Percentiles rank a stretch among this genome's conserved stretches.
Conservation (phyloP, 2,329 filamentous ascomycete species). For the Phaeosphaeria sp. region DNA sequence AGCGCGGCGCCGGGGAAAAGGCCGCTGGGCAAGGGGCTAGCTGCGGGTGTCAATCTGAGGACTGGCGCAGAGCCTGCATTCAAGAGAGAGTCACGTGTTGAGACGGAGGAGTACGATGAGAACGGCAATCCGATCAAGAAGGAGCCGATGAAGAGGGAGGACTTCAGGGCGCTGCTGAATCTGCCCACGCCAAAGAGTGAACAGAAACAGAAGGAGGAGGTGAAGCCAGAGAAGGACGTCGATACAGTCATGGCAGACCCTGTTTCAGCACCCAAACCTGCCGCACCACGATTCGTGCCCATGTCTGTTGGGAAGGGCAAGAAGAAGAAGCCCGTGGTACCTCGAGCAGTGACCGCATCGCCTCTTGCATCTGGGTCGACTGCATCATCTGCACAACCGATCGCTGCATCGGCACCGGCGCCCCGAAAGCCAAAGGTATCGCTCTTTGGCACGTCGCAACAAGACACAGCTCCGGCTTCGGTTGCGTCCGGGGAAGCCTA, state of each 20-base stretch:
- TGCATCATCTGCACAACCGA: constrained; percentile 9
- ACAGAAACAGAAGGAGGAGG: constrained; percentile 48
- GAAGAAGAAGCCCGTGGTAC: constrained; percentile 46
- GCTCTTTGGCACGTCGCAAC: constrained; percentile 69
- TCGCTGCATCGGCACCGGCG: constrained; percentile 26
- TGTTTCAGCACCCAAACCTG: constrained; percentile 68
- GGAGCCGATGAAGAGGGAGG: constrained; percentile 38
- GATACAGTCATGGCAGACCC: constrained; percentile 56
- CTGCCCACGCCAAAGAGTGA: constrained; percentile 42
- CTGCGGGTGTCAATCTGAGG: constrained; percentile 74
- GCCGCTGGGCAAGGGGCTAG: constrained; percentile 49
- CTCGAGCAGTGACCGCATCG: constrained; percentile 12
- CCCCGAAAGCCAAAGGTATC: constrained; percentile 67
- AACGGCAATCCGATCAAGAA: constrained; percentile 41
- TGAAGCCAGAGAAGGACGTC: background rate
- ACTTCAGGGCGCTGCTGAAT: constrained; percentile 41
- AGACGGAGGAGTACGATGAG: constrained; percentile 43
- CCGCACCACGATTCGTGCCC: constrained; percentile 85
- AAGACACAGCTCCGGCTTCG: constrained; percentile 38
- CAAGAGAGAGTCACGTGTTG: constrained; percentile 63
- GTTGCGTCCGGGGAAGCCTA: constrained; percentile 38
- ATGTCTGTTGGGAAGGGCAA: constrained; percentile 81
- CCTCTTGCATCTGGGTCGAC: constrained; percentile 3
- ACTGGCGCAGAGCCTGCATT: constrained; percentile 87
- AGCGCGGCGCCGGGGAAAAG: constrained; percentile 39